Base-by-base conservation (phyloP, 192 early-diverging fungal genomes). In the Coemansia sp. region DNA sequence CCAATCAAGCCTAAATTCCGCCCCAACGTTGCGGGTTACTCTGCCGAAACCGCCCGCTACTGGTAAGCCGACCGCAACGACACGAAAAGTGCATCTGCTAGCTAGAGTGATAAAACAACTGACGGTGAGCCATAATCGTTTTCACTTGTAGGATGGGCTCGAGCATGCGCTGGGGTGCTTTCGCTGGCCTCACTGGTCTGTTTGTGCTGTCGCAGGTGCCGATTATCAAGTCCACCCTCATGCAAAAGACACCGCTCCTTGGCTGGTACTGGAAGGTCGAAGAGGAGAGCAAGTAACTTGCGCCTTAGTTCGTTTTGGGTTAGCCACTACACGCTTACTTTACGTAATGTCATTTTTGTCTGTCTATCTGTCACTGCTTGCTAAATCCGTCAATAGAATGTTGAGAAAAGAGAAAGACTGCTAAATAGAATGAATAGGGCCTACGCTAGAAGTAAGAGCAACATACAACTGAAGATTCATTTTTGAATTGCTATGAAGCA, bases 211-310 rank as follows among this genome's bases (percentile, higher is more conserved):
- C 75, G 35, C 75, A 78, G 53, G 75, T 78, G 4, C 75, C 75
- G 3, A 38, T 66, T 3, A 57, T 78, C 45, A 78, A 78, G 61
- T 16, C 55, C 40, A 62, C 46, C 54, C 43, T 78, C 28, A 47
- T 78, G 50, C 75, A 78, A 48, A 78, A 71, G 46, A 61, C 64
- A 0, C 75, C 75, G 27, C 6, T 65, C 24, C 48, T 78, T n/a
- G 75, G 75, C 19, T 78, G 75, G 75, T 78, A 78, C 75, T 78
- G 75, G 75, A 78, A 78, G 58, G 75, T 78, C 50, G 75, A 78
- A 29, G 35, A 38, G 35, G 73, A 77, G 12, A 10, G 19, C 23
- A 70, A 70, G 45, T 64, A 76, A 44, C 14, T n/a, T 54, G 16
- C 16, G 9, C n/a, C 16, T 54, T 18, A 38, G 1, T 2, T 14